Evolutionary conservation across 2,329 filamentous ascomycete species (phyloP), one percentile per base, ranked within the genome.

Genomic region (Penicillium brasilianum): DNA sequence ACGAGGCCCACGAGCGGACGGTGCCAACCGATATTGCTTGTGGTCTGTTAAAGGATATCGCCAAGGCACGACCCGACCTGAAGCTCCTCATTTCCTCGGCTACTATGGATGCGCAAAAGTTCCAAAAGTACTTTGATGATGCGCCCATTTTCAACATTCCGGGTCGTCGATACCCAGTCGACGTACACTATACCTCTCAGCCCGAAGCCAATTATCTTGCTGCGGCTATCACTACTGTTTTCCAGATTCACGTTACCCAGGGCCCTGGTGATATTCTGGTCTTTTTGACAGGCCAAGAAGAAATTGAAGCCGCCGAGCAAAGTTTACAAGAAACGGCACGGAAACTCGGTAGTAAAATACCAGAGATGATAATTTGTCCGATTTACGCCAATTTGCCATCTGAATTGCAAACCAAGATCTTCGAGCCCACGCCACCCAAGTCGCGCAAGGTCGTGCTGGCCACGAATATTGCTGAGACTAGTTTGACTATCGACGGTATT

Each of bases 401-500:
- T 0, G 93, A 98, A 60, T 80, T 96, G 1, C 95, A 99, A 74
- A 87, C 90, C 51, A 94, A 94, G 74, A 97, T 98, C 66, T 99
- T 99, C 71, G 92, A 97, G 70, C 93, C 93, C 0, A 96, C 94
- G 0, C 94, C 95, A 0, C 87, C 90, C 0, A 89, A 89, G 18
- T 89, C 91, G 0, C 86, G 95, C 30, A 99, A 98, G 74, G 92
- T 98, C 0, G 92, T 99, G 0, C 80, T 98, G 39, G 93, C 94
- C 0, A 98, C 95, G 2, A 99, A 99, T 73, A 98, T 99, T 76
- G 95, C 95, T 2, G 95, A 99, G 76, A 99, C 95, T 0, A 93
- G 88, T 81, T 80, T 99, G 72, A 99, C 95, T 0, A 97, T 99
- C 60, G 93, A 98, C 74, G 94, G 93, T 16, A 96, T 98, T 61